Evolutionary conservation across 768 basidiomycete species (phyloP).

Genomic region (Pisolithus albus): DNA sequence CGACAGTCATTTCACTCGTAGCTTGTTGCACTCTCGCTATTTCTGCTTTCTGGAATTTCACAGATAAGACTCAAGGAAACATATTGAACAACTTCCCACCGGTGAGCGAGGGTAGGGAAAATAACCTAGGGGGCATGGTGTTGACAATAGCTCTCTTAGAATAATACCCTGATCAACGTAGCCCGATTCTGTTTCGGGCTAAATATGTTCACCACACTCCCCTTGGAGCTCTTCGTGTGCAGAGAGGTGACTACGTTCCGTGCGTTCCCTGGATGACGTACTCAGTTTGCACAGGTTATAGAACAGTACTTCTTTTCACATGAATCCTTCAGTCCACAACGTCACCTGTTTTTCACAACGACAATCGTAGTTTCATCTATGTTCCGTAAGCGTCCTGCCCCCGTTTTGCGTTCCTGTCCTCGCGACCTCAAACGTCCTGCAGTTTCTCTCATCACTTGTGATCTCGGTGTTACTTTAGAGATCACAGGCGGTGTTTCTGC

Average conservation of each 20-base stretch:
- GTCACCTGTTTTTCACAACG: constrained; percentile 89
- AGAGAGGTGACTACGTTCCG: constrained; percentile 58
- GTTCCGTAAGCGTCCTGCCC: constrained; percentile 48
- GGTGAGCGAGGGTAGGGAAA: constrained; percentile 32
- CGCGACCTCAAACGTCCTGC: not conserved
- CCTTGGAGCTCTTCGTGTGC: constrained; percentile 94
- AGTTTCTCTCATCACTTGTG: constrained; percentile 92
- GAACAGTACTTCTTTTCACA: constrained; percentile 95
- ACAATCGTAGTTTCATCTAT: constrained; percentile 75
- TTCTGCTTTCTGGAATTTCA: constrained; percentile 83
- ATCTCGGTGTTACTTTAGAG: constrained; percentile 97
- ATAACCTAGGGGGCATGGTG: not conserved
- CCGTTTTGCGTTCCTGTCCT: not conserved
- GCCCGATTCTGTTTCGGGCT: constrained; percentile 91
- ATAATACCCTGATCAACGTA: constrained; percentile 87
- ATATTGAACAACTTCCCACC: constrained; percentile 90
- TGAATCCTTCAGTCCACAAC: constrained; percentile 70
- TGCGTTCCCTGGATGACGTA: not conserved
- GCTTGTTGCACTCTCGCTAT: constrained; percentile 82
- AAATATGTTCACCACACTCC: constrained; percentile 98
- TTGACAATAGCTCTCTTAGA: constrained; percentile 30
- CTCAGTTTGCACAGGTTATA: constrained; percentile 53
- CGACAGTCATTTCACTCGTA: constrained; percentile 75
- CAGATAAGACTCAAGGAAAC: constrained; percentile 90
- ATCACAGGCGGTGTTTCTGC: constrained; percentile 96